Evolutionary conservation across 192 early-diverging fungal genomes (phyloP), one percentile per base, ranked within the genome.

Genomic region (Rhizophagus sp.): DNA sequence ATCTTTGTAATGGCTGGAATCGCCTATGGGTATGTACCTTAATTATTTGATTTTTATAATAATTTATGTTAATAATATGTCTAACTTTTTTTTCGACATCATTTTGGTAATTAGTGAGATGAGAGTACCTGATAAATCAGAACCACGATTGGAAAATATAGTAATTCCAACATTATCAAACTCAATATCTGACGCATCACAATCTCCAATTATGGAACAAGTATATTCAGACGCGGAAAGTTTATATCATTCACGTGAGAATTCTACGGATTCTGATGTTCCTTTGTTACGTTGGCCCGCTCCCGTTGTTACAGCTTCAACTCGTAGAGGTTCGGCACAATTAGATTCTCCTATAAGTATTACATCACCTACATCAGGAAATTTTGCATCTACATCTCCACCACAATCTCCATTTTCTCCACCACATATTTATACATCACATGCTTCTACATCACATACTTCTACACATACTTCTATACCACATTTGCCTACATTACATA

Each of bases 11-110:
- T 62, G 57, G 57, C 11, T 3, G 73, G 49, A 34, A 61, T 75
- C n/a, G 49, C 73, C 11, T 75, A 57, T 62, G 73, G 73, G 73
- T 75, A 75, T 17, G 24, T 57, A 62, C 4, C 27, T n/a, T 9
- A 52, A 74, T 13, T 33, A 49, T 74, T 50, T 25, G 36, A 7
- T 15, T 49, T n/a, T 0, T 33, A 75, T 41, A 3, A 2, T 36
- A 36, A 36, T 36, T 36, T 36, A 36, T 36, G 1, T 75, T 24
- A 30, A 39, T 57, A 15, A 25, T 36, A 4, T 30, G 13, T 30
- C 17, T 61, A 17, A 13, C 17, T 19, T 75, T n/a, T 36, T 34
- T 75, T 70, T 30, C 1, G n/a, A 1, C 34, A 36, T 8, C 41
- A 44, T 41, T 41, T 41, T 41, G 39, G 1, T 41, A 39, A 36